Conservation (phyloP, 805 yeast species). For the Candida wancherniae region DNA sequence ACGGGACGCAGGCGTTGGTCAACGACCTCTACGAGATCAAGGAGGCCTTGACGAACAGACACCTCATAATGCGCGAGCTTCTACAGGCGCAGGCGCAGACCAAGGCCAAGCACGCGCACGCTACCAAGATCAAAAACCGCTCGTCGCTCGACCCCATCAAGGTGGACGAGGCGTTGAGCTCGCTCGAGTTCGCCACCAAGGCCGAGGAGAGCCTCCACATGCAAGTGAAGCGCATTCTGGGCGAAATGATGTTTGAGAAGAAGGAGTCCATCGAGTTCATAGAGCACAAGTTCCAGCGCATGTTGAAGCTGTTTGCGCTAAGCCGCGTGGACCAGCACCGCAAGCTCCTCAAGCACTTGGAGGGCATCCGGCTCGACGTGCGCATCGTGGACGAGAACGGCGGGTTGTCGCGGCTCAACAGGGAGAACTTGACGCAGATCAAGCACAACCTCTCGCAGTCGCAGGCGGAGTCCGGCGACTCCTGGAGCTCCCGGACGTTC, state of each 20-base stretch:
- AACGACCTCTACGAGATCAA: conserved; percentile 83
- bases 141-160: conserved; percentile 78
- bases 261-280: conserved; percentile 53
- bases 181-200: conserved; percentile 72
- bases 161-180: conserved; percentile 83
- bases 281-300: conserved; percentile 49
- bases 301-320: conserved; percentile 57
- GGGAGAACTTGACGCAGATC: conserved; percentile 54
- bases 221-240: conserved; percentile 77
- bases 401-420: conserved; percentile 77
- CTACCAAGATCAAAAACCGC: conserved; percentile 64
- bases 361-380: conserved; percentile 63
- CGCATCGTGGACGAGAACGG: conserved; percentile 72
- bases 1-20: conserved; percentile 58
- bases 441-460: conserved; percentile 40
- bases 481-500: conserved; percentile 42
- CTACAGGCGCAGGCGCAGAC: conserved; percentile 73
- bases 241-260: conserved; percentile 76
- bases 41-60: conserved; percentile 90
- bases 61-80: conserved; percentile 85
- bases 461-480: conserved; percentile 38
- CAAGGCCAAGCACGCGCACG: conserved; percentile 62
- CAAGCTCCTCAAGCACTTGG: conserved; percentile 69
- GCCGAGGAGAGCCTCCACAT: conserved; percentile 71
- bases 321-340: conserved; percentile 83